These are phyloP conservation scores for Calonectria henricotiae DNA, from an alignment of 2,329 filamentous ascomycete genomes.

Conservation along the genomic window DNA sequence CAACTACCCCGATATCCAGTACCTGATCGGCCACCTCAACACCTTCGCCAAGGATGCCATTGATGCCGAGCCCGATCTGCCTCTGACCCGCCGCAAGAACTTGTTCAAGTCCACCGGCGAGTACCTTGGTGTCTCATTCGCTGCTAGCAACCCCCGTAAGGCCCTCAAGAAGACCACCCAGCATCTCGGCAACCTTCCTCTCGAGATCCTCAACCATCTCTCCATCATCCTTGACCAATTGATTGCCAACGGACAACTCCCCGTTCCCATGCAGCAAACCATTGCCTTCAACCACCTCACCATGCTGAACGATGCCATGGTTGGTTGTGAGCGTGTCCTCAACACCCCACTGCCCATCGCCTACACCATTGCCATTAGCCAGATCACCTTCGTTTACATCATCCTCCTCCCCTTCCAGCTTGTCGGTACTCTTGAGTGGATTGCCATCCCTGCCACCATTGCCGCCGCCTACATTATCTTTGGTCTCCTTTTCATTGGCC, in stretches of 20 bases:
- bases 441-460: constrained; percentile 84
- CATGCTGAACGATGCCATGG: constrained; percentile 80
- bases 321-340: constrained; percentile 83
- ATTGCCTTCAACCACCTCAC: constrained; percentile 74
- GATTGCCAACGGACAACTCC: constrained; percentile 70
- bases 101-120: constrained; percentile 78
- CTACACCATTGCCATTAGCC: constrained; percentile 87
- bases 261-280: constrained; percentile 73
- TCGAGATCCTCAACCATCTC: constrained; percentile 85
- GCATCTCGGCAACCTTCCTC: constrained; percentile 86
- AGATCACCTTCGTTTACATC: constrained; percentile 91
- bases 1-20: constrained; percentile 81
- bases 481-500: constrained; percentile 81
- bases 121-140: constrained; percentile 84
- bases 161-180: constrained; percentile 80
- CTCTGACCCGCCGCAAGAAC: constrained; percentile 62
- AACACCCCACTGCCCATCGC: constrained; percentile 87
- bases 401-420: constrained; percentile 88
- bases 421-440: constrained; percentile 74
- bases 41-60: constrained; percentile 78
- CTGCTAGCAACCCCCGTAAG: constrained; percentile 84
- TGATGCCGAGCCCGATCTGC: constrained; percentile 57
- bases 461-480: constrained; percentile 87
- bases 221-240: constrained; percentile 77
- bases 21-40: constrained; percentile 80